Conservation (phyloP, 768 basidiomycete genomes). For the Pleurotus pulmonarius region DNA sequence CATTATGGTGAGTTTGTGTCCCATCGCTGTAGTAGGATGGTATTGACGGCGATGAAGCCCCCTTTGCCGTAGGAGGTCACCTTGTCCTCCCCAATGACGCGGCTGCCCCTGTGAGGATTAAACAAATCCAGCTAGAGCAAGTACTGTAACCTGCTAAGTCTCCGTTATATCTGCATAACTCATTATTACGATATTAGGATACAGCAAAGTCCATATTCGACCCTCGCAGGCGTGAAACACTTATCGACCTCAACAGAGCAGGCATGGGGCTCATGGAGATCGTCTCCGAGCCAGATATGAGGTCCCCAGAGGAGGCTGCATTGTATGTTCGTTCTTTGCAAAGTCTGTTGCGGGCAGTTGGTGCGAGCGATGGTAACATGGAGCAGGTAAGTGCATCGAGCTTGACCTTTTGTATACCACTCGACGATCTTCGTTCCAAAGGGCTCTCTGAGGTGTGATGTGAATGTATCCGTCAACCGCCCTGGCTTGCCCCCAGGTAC, state of each 20-base stretch:
- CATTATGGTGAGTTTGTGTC: constrained; percentile 63
- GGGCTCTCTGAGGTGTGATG: constrained; percentile 94
- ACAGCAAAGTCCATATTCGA: constrained; percentile 82
- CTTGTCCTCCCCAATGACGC: constrained; percentile 41
- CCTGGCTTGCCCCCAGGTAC: constrained; percentile 63
- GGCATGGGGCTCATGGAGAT: constrained; percentile 93
- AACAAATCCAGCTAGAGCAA: constrained; percentile 96
- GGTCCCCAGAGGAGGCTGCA: constrained; percentile 87
- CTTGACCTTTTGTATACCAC: too few relatives aligned
- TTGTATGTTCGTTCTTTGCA: constrained; percentile 84
- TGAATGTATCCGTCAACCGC: constrained; percentile 88
- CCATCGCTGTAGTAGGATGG: background rate
- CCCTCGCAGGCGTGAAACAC: constrained; percentile 43
- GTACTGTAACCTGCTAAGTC: constrained; percentile 31
- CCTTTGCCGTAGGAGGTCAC: constrained; percentile 68
- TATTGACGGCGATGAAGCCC: constrained; percentile 44
- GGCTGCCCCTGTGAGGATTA: constrained; percentile 63
- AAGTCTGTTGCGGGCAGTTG: constrained; percentile 73
- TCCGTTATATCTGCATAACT: background rate
- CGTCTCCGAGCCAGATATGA: constrained; percentile 89
- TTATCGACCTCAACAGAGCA: constrained; percentile 87
- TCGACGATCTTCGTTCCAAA: constrained; percentile 22
- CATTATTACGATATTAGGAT: constrained; percentile 47
- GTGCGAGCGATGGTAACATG: constrained; percentile 95
- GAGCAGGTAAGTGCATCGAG: constrained; percentile 59